Base-by-base conservation (phyloP, 2,329 filamentous ascomycete genomes). In the Aspergillus floridensis region DNA sequence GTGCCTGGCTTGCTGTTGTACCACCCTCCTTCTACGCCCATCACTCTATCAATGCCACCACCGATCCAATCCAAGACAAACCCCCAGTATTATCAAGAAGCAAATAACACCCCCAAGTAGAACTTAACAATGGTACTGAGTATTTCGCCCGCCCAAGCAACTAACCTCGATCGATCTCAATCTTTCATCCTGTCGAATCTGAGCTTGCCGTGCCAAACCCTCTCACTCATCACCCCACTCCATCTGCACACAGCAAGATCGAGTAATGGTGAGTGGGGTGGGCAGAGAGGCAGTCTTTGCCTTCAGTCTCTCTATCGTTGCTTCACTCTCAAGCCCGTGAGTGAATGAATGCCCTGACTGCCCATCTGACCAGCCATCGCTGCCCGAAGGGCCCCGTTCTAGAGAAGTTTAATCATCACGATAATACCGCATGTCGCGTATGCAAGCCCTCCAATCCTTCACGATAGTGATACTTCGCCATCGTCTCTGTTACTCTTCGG, bases 221-320 rank as follows among this genome's bases (percentile, higher is more conserved):
- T 44, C 38, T 44, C 38, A 2, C 16, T 19, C 16, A 8, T 19
- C 16, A 5, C 35, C 21, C 35, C 51, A 29, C 48, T 22, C 29
- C 48, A 49, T 24, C 48, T 53, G 51, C 51, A 53, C 32, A 14
- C 19, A 53, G 11, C 51, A 53, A 53, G 51, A 53, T 53, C 51
- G 32, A 53, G 51, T 53, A 53, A 53, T 26, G 6, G 32, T 4
- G 24, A 53, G 51, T 53, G 51, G 51, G 51, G 51, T 24, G 22
- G 29, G 47, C 12, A 26, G 47, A 49, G 14, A 16, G 29, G 2
- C 3, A 26, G 22, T 16, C 10, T 35, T 35, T 16, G 32, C 32
- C 32, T 35, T 35, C 26, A 29, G 26, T 16, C 11, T 35, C 14
- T 16, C 14, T 35, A 4, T 35, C 5, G 32, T 35, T 44, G 38